These are phyloP conservation scores for Brachypodium distachyon DNA, from an alignment of 202 grass and related monocot genomes.

Conservation along the genomic window DNA sequence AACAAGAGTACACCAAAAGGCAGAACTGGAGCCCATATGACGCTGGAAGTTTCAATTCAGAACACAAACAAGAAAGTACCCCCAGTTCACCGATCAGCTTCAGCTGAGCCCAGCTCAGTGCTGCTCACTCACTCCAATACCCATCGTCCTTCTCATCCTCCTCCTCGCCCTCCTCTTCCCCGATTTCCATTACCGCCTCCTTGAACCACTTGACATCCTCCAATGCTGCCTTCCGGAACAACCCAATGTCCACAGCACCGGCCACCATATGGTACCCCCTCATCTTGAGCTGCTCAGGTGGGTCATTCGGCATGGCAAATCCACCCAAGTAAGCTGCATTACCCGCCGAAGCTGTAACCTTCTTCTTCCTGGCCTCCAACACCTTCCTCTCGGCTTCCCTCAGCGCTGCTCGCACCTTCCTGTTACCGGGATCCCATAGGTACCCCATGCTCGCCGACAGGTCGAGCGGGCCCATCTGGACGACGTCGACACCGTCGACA, in stretches of 20 bases:
- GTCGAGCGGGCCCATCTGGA: slow-evolving; percentile 82
- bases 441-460: slow-evolving; percentile 88
- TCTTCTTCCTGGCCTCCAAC: slow-evolving; percentile 34
- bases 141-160: slow-evolving; percentile 33
- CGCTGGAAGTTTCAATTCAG: slow-evolving; percentile 16
- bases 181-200: slow-evolving; percentile 53
- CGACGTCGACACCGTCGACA: slow-evolving; percentile 73
- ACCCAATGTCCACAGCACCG: slow-evolving; percentile 51
- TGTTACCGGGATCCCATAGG: slow-evolving; percentile 84
- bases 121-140: slow-evolving; percentile 82
- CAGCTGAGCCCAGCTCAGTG: not conserved
- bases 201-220: slow-evolving; percentile 69
- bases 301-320: slow-evolving; percentile 79
- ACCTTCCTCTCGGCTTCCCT: slow-evolving; percentile 77
- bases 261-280: slow-evolving; percentile 95
- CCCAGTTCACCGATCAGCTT: not conserved
- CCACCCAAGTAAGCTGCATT: slow-evolving; percentile 57
- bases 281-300: slow-evolving; percentile 69
- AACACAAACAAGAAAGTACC: slow-evolving; percentile 19
- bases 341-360: not conserved
- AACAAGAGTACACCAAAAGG: slow-evolving; percentile 12
- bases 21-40: not conserved
- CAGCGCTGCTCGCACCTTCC: slow-evolving; percentile 59
- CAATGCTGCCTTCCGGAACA: slow-evolving; percentile 60
- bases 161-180: slow-evolving; percentile 35